Evolutionary conservation across 305 asterid species (phyloP).

Genomic region (Fraxinus dipetala): DNA sequence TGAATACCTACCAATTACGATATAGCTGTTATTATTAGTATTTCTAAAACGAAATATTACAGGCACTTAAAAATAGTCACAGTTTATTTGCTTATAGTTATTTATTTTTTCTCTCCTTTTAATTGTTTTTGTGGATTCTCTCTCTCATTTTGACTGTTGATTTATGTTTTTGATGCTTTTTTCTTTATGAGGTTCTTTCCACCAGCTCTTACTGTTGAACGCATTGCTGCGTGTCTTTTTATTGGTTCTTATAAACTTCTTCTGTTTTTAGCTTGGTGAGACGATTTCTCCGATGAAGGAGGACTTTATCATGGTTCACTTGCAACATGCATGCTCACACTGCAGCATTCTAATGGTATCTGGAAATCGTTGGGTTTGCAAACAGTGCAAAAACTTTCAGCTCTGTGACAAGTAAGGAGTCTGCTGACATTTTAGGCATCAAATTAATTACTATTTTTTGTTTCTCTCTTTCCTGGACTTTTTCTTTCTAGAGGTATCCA

Average conservation of each 20-base stretch:
- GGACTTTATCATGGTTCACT: constrained; percentile 99
- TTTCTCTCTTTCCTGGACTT: neutral
- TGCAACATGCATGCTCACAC: constrained; percentile 85
- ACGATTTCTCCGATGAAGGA: constrained; percentile 97
- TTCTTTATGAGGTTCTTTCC: neutral
- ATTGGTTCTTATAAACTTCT: constrained; percentile 22
- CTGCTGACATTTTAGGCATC: constrained; percentile 3
- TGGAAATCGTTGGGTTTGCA: constrained; percentile 91
- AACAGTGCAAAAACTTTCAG: constrained; percentile 79
- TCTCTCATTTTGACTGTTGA: neutral
- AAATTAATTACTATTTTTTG: neutral
- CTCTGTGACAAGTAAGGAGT: constrained; percentile 75
- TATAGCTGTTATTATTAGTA: constrained; percentile 1
- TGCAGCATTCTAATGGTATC: constrained; percentile 89
- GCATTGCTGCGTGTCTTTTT: constrained; percentile 15
- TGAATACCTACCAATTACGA: neutral
- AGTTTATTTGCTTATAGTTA: neutral
- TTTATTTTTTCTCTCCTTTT: neutral
- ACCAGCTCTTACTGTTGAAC: neutral
- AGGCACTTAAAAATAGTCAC: neutral
- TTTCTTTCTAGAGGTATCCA: neutral
- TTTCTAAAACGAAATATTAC: neutral
- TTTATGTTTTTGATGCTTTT: neutral
- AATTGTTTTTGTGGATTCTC: neutral
- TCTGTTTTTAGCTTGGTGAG: constrained; percentile 74